Evolutionary conservation across 192 early-diverging fungal genomes (phyloP), one percentile per base, ranked within the genome.

Genomic region (Podochytrium sp.): DNA sequence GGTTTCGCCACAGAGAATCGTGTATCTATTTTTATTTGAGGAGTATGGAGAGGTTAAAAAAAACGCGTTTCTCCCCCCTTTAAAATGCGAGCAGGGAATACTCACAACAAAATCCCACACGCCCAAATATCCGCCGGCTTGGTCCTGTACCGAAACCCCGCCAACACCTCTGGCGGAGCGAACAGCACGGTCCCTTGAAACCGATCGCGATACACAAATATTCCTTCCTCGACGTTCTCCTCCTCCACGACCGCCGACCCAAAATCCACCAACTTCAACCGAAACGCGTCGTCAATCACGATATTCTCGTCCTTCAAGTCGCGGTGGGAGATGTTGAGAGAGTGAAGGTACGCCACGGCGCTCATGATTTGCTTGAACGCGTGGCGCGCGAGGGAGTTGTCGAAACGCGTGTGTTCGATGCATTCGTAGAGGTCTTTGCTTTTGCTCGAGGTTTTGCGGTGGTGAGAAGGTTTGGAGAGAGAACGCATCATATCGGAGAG

Each of bases 151-250:
- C 85, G 84, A 42, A 79, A 78, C 14, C 86, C 83, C 52, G 78
- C 76, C 34, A 92, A 40, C 39, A 92, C 87, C 73, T 92, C 90
- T 18, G 91, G 90, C 7, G 90, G 87, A 1, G 89, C 89, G 47
- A 87, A 91, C 39, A 85, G 81, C 38, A 91, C 69, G 10, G 90
- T 91, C 7, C 90, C 90, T 51, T 83, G 81, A 64, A 91, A 91
- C 33, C 34, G 49, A 7, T 10, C 1, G 34, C 25, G 32, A 33
- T 34, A 34, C 18, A 55, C 30, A n/a, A n/a, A n/a, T n/a, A n/a
- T n/a, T 7, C 10, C 55, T 23, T 20, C 59, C 25, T 55, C 12
- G 5, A 25, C 23, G 23, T 55, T 55, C 25, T 55, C 52, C 10
- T 84, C 41, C 14, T 76, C 70, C 39, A 42, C 43, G 39, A 6